Conservation (phyloP, 805 yeast genomes). For the Cyberlindnera euphorbiiphila region DNA sequence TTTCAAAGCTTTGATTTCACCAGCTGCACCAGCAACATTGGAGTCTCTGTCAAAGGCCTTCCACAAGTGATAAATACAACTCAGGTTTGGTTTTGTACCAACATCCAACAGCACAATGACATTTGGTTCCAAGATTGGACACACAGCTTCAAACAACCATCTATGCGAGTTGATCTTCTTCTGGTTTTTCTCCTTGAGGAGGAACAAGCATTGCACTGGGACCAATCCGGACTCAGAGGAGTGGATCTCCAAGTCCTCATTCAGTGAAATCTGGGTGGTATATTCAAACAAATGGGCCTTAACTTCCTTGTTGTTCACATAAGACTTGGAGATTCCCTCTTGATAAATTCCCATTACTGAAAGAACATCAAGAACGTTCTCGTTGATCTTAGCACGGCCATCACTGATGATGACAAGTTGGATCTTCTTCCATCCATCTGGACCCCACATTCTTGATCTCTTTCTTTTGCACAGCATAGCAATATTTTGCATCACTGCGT, state of each 20-base stretch:
- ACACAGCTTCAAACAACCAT: conserved; percentile 94
- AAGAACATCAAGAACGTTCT: conserved; percentile 79
- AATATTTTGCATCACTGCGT: conserved; percentile 88
- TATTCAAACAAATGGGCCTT: conserved; percentile 93
- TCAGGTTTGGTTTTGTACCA: conserved; percentile 92
- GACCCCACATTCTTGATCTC: conserved; percentile 89
- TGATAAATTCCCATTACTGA: conserved; percentile 97
- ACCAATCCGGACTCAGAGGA: conserved; percentile 88
- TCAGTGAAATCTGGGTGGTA: conserved; percentile 91
- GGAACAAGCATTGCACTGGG: conserved; percentile 91
- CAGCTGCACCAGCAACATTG: conserved; percentile 98
- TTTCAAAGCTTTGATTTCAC: conserved; percentile 93
- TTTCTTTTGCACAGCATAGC: conserved; percentile 81
- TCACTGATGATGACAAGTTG: conserved; percentile 91
- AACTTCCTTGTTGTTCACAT: conserved; percentile 87
- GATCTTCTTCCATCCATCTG: conserved; percentile 94
- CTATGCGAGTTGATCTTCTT: conserved; percentile 96
- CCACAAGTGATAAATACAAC: conserved; percentile 92
- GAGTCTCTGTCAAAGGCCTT: conserved; percentile 95
- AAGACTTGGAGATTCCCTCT: conserved; percentile 94
- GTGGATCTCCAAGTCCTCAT: conserved; percentile 82
- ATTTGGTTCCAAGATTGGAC: conserved; percentile 89
- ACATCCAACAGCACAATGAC: conserved; percentile 89
- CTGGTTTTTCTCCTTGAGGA: conserved; percentile 86
- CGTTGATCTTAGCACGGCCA: conserved; percentile 86